Conservation (phyloP, 257 asterid species). For the Solanum arcanum region DNA sequence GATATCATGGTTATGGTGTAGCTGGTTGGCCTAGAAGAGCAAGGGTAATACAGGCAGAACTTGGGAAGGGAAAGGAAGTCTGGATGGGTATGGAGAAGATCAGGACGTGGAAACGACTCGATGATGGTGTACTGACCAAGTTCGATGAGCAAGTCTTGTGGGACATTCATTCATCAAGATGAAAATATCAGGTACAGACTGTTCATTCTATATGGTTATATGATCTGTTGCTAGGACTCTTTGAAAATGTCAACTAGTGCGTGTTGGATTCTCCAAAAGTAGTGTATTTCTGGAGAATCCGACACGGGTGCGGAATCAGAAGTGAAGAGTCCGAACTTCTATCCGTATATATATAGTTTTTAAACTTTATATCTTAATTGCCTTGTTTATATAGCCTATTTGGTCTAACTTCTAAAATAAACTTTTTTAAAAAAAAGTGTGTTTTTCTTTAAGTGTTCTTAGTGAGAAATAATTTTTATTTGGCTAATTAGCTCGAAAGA, state of each 20-base stretch:
- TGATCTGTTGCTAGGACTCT: background rate
- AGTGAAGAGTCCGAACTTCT: background rate
- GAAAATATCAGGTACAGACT: background rate
- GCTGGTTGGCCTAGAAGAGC: conserved; percentile 76
- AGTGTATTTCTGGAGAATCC: background rate
- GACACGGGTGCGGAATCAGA: background rate
- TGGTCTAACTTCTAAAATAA: background rate
- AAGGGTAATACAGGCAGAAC: conserved; percentile 63
- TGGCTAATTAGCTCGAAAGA: background rate
- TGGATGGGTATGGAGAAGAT: conserved; percentile 65
- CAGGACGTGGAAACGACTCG: conserved; percentile 81
- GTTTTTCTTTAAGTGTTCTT: accelerated
- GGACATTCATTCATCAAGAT: conserved; percentile 26
- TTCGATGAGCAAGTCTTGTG: conserved; percentile 73
- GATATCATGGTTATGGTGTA: conserved; percentile 84
- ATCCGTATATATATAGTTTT: too few species aligned
- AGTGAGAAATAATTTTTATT: background rate
- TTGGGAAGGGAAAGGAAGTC: conserved; percentile 35
- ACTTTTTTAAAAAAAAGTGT: background rate
- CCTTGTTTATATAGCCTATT: background rate
- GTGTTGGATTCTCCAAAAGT: background rate
- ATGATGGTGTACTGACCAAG: conserved; percentile 49
- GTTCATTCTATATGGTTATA: background rate
- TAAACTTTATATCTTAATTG: background rate
- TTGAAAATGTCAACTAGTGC: background rate